Percentiles rank a stretch among this genome's conserved stretches.
phyloP scores from a whole-genome alignment of 1,284 basidiomycete genomes.

The Sporisorium scitamineum region DNA sequence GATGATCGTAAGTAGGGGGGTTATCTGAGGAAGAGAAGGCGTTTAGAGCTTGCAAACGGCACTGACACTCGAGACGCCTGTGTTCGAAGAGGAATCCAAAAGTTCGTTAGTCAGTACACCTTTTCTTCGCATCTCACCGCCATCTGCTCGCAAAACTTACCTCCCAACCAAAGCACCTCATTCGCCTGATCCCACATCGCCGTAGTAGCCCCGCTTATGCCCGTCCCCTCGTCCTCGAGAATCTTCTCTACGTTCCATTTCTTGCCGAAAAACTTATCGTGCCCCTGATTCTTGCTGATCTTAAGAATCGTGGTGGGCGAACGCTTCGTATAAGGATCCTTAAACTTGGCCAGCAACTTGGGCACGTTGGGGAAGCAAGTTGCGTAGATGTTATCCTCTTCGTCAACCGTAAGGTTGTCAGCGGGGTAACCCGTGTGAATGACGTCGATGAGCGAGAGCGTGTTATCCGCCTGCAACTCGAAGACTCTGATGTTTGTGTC shows the following conservation, averaged over 20 bases:
- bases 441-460: constrained; percentile 43
- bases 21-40: too few relatives aligned
- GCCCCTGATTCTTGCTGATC: constrained; percentile 49
- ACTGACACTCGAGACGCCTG: constrained; percentile 26
- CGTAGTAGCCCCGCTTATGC: constrained; percentile 35
- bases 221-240: constrained; percentile 53
- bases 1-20: too few relatives aligned
- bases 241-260: constrained; percentile 59
- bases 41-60: constrained; percentile 30
- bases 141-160: constrained; percentile 11
- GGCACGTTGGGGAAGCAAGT: constrained; percentile 51
- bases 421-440: constrained; percentile 51
- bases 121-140: too few relatives aligned
- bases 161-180: constrained; percentile 28
- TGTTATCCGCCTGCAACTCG: constrained; percentile 57
- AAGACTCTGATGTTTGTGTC: constrained; percentile 45
- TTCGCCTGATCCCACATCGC: constrained; percentile 39
- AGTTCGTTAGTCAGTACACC: not conserved
- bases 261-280: constrained; percentile 56
- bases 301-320: constrained; percentile 45
- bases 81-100: not conserved
- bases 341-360: constrained; percentile 38
- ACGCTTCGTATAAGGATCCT: constrained; percentile 35
- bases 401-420: constrained; percentile 55
- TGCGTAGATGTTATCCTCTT: constrained; percentile 49